Conservation (phyloP, 2,329 filamentous ascomycete species). For the Arthroderma uncinatum region DNA sequence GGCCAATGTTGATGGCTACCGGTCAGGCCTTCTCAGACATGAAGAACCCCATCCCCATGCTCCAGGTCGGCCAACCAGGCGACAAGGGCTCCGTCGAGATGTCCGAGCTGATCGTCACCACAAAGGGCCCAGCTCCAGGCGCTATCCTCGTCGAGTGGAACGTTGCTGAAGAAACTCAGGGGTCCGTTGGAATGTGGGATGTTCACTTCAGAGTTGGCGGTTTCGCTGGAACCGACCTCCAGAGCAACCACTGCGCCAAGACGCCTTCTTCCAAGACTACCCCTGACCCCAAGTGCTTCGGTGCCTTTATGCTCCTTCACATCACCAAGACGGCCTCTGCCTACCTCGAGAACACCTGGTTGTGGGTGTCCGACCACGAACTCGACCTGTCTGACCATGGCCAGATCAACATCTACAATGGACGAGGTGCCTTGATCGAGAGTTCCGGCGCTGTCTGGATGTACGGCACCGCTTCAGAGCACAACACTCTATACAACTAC, state of each 20-base stretch:
- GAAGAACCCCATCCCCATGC: slow-evolving; percentile 67
- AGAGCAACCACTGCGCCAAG: slow-evolving; percentile 69
- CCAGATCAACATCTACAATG: slow-evolving; percentile 68
- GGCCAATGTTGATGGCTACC: slow-evolving; percentile 77
- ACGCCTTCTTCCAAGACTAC: slow-evolving; percentile 52
- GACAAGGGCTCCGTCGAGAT: slow-evolving; percentile 76
- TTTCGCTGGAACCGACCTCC: slow-evolving; percentile 68
- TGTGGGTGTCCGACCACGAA: slow-evolving; percentile 85
- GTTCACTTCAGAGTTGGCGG: slow-evolving; percentile 92
- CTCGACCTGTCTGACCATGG: slow-evolving; percentile 61
- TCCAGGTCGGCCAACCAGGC: slow-evolving; percentile 68
- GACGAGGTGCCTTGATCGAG: slow-evolving; percentile 72
- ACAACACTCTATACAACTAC: slow-evolving; percentile 62
- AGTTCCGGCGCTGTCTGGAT: slow-evolving; percentile 57
- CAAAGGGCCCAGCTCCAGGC: slow-evolving; percentile 69
- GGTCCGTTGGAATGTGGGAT: slow-evolving; percentile 78
- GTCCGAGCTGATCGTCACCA: slow-evolving; percentile 75
- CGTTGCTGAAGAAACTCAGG: slow-evolving; percentile 51
- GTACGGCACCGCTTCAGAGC: slow-evolving; percentile 59
- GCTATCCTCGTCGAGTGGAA: slow-evolving; percentile 92
- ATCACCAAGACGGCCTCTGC: slow-evolving; percentile 47
- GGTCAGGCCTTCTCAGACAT: slow-evolving; percentile 63
- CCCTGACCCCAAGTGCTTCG: slow-evolving; percentile 58
- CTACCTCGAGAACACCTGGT: slow-evolving; percentile 83
- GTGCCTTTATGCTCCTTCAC: slow-evolving; percentile 55